Conservation (phyloP, 176 grass and related monocot species). For the Canna indica region DNA sequence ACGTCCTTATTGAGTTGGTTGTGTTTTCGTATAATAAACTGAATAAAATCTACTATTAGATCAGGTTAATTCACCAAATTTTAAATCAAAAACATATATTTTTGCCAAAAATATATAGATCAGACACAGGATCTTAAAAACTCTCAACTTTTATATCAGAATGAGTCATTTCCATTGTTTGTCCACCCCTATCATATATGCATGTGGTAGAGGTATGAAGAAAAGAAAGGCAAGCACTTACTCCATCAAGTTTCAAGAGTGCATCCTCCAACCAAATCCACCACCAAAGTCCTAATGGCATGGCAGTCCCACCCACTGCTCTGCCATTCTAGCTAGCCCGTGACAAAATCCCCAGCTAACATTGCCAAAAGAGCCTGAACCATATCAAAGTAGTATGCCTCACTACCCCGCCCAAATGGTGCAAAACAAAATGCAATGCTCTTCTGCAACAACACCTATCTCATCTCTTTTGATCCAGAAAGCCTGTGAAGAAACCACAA, state of each 20-base stretch:
- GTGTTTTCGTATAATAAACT: too few relatives aligned
- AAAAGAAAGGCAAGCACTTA: not conserved
- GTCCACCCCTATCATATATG: too few relatives aligned
- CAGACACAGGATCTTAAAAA: too few relatives aligned
- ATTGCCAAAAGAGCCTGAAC: slow-evolving; percentile 2
- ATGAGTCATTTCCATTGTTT: too few relatives aligned
- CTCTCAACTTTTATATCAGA: too few relatives aligned
- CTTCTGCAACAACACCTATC: not conserved
- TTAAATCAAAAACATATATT: too few relatives aligned
- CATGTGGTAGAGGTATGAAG: not conserved
- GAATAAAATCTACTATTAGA: too few relatives aligned
- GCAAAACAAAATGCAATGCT: not conserved
- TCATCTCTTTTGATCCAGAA: not conserved
- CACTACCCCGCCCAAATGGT: not conserved
- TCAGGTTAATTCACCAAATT: too few relatives aligned
- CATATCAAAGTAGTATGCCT: not conserved
- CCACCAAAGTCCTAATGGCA: not conserved
- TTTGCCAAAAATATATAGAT: too few relatives aligned
- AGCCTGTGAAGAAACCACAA: not conserved
- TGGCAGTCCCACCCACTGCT: not conserved
- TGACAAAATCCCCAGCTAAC: not conserved
- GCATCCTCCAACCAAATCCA: not conserved
- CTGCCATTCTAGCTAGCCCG: not conserved
- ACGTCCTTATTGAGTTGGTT: too few relatives aligned
- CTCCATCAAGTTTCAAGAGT: not conserved